Conservation (phyloP, 108 stramenopile species). For the Heterococcus sp. region DNA sequence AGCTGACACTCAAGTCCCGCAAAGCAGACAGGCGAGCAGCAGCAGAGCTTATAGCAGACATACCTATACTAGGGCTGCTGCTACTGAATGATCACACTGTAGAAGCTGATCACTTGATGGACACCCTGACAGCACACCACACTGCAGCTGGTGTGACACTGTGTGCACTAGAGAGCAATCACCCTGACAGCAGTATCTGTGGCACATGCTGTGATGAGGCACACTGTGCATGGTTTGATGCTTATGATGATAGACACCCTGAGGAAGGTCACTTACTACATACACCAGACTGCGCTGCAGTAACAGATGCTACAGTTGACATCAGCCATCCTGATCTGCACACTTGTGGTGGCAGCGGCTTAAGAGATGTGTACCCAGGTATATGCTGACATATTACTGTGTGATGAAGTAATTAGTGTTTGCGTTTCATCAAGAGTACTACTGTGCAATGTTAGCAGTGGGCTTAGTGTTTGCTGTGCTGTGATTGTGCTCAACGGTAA, state of each 20-base stretch:
- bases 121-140: neutral
- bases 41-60: neutral
- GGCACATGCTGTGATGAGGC: neutral
- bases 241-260: neutral
- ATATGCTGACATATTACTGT: too few relatives aligned
- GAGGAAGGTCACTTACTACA: neutral
- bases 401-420: too few relatives aligned
- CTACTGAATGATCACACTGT: neutral
- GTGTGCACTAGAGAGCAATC: neutral
- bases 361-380: neutral
- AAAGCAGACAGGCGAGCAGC: neutral
- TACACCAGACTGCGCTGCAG: neutral
- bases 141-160: neutral
- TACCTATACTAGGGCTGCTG: neutral
- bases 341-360: conserved; percentile 2
- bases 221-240: neutral
- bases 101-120: neutral
- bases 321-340: neutral
- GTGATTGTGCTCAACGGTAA: too few relatives aligned
- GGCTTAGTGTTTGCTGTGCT: too few relatives aligned
- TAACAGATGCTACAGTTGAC: neutral
- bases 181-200: neutral
- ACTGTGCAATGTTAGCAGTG: too few relatives aligned
- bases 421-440: too few relatives aligned
- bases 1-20: neutral